phyloP scores from a whole-genome alignment of 768 basidiomycete genomes.

The Butyriboletus loyo region DNA sequence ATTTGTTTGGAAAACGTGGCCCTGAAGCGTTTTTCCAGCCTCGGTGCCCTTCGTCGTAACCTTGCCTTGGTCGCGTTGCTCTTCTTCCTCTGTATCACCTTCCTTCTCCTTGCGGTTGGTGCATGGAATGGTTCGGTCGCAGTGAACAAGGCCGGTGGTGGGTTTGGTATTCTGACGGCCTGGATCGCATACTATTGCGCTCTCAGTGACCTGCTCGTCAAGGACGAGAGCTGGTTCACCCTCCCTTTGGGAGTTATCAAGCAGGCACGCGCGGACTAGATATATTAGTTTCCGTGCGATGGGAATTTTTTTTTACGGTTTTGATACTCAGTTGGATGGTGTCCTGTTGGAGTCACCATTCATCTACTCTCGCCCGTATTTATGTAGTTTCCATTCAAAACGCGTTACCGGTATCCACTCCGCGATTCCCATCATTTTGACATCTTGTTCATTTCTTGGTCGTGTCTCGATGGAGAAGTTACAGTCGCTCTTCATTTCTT shows the following conservation, averaged over 20 bases:
- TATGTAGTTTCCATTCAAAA: conserved; percentile 2
- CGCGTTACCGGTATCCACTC: not conserved
- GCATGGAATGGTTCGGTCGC: conserved; percentile 28
- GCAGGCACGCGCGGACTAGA: conserved; percentile 3
- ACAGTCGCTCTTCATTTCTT: not conserved
- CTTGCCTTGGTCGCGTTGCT: conserved; percentile 49
- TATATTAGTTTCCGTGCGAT: not conserved
- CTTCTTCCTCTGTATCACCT: conserved; percentile 52
- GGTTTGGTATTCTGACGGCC: conserved; percentile 44
- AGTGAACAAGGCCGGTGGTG: conserved; percentile 41
- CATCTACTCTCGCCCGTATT: conserved; percentile 9
- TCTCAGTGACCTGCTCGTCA: conserved; percentile 39
- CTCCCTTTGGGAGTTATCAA: conserved; percentile 38
- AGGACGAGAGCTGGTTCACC: conserved; percentile 37
- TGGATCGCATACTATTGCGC: conserved; percentile 46
- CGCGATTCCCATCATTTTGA: not conserved
- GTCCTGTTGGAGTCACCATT: not conserved
- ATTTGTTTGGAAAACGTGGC: not conserved
- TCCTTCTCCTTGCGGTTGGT: conserved; percentile 43
- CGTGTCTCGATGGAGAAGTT: not conserved
- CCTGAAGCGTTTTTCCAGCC: conserved; percentile 24
- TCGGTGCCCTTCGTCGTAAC: conserved; percentile 51
- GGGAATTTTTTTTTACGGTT: conserved; percentile 2
- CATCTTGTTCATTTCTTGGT: conserved; percentile 4
- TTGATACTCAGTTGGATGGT: not conserved